phyloP scores from a whole-genome alignment of 345 rosid genomes.

The Erodium maritimum region DNA sequence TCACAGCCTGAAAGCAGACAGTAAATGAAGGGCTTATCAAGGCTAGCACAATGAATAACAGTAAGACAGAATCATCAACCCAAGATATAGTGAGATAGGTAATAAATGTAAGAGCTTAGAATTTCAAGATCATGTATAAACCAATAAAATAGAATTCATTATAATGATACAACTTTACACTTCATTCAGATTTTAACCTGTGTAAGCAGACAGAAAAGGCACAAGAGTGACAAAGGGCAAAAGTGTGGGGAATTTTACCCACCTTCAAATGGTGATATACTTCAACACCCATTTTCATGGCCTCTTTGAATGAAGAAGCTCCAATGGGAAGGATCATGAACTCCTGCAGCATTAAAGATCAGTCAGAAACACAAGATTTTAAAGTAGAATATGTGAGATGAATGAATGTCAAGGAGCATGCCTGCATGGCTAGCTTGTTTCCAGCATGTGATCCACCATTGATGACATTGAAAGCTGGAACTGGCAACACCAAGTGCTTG shows the following conservation, averaged over 20 bases:
- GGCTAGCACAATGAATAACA: too few relatives aligned
- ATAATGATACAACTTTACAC: too few relatives aligned
- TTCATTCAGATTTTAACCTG: too few relatives aligned
- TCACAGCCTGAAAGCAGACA: slow-evolving; percentile 36
- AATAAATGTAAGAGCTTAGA: too few relatives aligned
- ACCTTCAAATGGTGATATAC: slow-evolving; percentile 94
- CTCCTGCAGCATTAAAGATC: slow-evolving; percentile 33
- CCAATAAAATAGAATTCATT: not conserved
- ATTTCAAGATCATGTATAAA: too few relatives aligned
- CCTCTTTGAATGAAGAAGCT: slow-evolving; percentile 84
- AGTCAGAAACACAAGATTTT: slow-evolving; percentile 2
- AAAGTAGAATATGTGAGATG: not conserved
- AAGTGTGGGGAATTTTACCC: not conserved
- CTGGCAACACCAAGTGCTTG: slow-evolving; percentile 67
- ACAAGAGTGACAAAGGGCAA: not conserved
- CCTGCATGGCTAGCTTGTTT: not conserved
- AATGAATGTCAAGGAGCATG: not conserved
- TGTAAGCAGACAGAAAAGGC: not conserved
- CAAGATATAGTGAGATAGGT: too few relatives aligned
- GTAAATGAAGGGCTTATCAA: too few relatives aligned
- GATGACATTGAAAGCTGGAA: not conserved
- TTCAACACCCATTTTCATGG: slow-evolving; percentile 99
- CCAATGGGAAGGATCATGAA: slow-evolving; percentile 97
- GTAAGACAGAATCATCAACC: too few relatives aligned
- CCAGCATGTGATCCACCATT: not conserved